phyloP scores from a whole-genome alignment of 2,329 filamentous ascomycete species.

The Colletotrichum caudatum region DNA sequence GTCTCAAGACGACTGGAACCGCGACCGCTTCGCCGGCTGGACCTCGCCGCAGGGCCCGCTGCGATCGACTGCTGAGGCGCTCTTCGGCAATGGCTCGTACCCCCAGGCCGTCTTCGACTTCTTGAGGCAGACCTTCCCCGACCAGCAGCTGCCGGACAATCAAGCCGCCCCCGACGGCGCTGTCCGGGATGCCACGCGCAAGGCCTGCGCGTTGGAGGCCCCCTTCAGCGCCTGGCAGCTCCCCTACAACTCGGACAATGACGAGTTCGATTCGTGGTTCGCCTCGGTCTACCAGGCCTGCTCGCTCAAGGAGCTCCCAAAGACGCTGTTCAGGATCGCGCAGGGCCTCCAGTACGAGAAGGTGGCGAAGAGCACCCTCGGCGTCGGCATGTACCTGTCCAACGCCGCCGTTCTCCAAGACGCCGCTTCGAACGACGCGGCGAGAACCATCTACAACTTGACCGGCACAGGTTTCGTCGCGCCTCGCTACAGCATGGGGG shows the following conservation, averaged over 20 bases:
- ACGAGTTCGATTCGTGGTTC: slow-evolving; percentile 35
- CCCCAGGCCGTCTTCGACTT: slow-evolving; percentile 26
- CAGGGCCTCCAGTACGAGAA: slow-evolving; percentile 30
- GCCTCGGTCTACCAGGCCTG: slow-evolving; percentile 34
- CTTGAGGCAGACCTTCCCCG: slow-evolving; percentile 27
- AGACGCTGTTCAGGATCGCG: slow-evolving; percentile 30
- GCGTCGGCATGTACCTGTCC: slow-evolving; percentile 39
- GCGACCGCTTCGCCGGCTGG: slow-evolving; percentile 29
- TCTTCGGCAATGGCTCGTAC: slow-evolving; percentile 37
- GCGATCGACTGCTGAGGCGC: slow-evolving; percentile 28
- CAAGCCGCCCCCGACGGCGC: slow-evolving; percentile 3
- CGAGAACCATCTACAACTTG: slow-evolving; percentile 38
- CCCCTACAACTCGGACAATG: slow-evolving; percentile 36
- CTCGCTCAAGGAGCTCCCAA: slow-evolving; percentile 29
- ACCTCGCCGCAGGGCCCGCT: slow-evolving; percentile 31
- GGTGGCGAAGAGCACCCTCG: slow-evolving; percentile 37
- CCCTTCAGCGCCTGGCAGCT: slow-evolving; percentile 34
- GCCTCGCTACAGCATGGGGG: slow-evolving; percentile 7
- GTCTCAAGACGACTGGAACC: slow-evolving; percentile 24
- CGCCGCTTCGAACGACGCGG: slow-evolving; percentile 34
- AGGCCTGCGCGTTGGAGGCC: slow-evolving; percentile 25
- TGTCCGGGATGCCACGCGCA: not conserved
- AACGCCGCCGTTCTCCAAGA: slow-evolving; percentile 34
- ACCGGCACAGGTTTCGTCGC: slow-evolving; percentile 28
- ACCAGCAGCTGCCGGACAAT: slow-evolving; percentile 12